phyloP scores from a whole-genome alignment of 2,329 filamentous ascomycete species.

The Colletotrichum acutatum region DNA sequence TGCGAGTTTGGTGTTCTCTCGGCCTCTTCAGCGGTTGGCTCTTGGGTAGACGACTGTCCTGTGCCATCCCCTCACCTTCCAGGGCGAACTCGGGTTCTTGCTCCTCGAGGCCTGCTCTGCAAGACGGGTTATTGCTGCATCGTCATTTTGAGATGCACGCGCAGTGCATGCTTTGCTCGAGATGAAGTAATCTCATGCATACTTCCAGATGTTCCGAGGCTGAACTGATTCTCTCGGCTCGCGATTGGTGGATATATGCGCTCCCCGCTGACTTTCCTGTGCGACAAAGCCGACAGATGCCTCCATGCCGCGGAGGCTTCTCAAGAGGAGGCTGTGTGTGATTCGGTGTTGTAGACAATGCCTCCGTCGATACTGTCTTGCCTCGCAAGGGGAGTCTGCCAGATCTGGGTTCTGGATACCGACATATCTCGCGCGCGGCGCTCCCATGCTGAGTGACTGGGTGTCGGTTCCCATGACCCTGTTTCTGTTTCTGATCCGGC shows the following conservation, averaged over 20 bases:
- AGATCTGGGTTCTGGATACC: slow-evolving; percentile 6
- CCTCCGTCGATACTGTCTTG: background rate
- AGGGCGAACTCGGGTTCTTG: background rate
- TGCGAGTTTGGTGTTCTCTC: background rate
- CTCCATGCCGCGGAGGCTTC: background rate
- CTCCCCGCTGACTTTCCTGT: background rate
- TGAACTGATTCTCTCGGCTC: background rate
- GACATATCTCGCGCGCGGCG: background rate
- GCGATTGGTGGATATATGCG: slow-evolving; percentile 16
- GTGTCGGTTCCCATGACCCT: background rate
- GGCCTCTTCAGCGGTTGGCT: too few relatives aligned
- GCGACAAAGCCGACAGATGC: background rate
- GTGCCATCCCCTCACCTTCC: too few relatives aligned
- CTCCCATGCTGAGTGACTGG: background rate
- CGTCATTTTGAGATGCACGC: background rate
- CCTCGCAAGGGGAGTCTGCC: background rate
- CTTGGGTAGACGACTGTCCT: too few relatives aligned
- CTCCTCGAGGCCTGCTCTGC: background rate
- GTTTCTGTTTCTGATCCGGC: slow-evolving; percentile 31
- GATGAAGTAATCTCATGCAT: background rate
- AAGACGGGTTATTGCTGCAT: slow-evolving; percentile 19
- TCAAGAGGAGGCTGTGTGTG: background rate
- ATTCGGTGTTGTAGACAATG: background rate
- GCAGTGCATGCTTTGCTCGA: background rate
- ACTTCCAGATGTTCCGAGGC: background rate